Conservation (phyloP, 148 eudicot genomes). For the Rhododendron mucronatum region DNA sequence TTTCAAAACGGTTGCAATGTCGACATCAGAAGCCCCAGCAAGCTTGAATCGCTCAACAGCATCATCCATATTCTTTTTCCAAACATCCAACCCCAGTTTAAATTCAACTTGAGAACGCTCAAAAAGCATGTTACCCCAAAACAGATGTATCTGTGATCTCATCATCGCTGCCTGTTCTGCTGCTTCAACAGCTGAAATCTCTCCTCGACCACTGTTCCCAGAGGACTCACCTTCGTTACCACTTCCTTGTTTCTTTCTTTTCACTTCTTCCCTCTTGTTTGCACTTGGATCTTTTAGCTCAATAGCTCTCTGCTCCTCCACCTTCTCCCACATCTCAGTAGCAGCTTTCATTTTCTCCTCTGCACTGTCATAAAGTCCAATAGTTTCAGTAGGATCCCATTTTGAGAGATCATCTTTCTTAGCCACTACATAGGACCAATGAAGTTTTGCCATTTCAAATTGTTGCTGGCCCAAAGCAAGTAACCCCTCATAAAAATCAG, state of each 20-base stretch:
- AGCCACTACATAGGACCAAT: constrained; percentile 81
- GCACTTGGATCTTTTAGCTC: constrained; percentile 67
- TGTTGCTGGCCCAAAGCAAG: constrained; percentile 94
- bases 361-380: constrained; percentile 69
- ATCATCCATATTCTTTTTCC: constrained; percentile 66
- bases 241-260: constrained; percentile 53
- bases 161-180: constrained; percentile 86
- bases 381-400: constrained; percentile 70
- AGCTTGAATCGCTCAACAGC: constrained; percentile 80
- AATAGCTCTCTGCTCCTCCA: constrained; percentile 78
- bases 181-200: constrained; percentile 71
- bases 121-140: constrained; percentile 95
- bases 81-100: constrained; percentile 48
- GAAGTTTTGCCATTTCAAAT: constrained; percentile 95
- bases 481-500: constrained; percentile 88
- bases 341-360: constrained; percentile 88
- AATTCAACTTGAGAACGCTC: constrained; percentile 90
- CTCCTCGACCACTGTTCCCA: constrained; percentile 31
- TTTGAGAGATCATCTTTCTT: constrained; percentile 70
- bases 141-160: constrained; percentile 92
- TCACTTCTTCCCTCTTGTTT: constrained; percentile 59
- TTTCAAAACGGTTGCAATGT: constrained; percentile 62
- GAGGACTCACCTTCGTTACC: constrained; percentile 46
- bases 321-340: constrained; percentile 89
- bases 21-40: constrained; percentile 94